phyloP scores from a whole-genome alignment of 179 eudicot genomes.

The Patellifolia procumbens region DNA sequence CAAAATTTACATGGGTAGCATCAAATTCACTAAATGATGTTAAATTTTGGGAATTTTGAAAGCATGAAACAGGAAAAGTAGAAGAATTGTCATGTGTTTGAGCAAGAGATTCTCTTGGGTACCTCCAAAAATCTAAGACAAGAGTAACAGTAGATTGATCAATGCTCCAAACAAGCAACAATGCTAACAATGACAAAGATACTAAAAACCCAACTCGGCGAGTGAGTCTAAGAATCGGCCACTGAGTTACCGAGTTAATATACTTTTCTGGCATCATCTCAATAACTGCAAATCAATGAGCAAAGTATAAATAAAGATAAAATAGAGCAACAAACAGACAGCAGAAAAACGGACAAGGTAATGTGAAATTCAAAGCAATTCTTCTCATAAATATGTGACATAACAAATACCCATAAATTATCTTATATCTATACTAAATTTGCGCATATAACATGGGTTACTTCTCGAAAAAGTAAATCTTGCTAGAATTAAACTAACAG shows the following conservation, averaged over 20 bases:
- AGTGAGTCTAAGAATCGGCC: slow-evolving; percentile 34
- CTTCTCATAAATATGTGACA: slow-evolving; percentile 17
- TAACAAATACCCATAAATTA: slow-evolving; percentile 16
- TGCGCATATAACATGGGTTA: slow-evolving; percentile 18
- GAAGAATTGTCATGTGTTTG: slow-evolving; percentile 13
- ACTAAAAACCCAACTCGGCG: slow-evolving; percentile 40
- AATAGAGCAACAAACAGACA: slow-evolving; percentile 21
- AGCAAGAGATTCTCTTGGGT: slow-evolving; percentile 30
- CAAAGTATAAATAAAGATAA: slow-evolving; percentile 12
- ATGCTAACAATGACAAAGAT: slow-evolving; percentile 17
- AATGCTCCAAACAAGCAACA: slow-evolving; percentile 40
- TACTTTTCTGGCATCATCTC: slow-evolving; percentile 44
- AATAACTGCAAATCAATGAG: slow-evolving; percentile 24
- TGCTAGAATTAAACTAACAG: background rate
- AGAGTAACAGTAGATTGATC: slow-evolving; percentile 33
- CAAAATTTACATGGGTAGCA: slow-evolving; percentile 18
- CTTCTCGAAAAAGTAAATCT: slow-evolving; percentile 19
- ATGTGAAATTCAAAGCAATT: slow-evolving; percentile 25
- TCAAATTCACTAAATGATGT: slow-evolving; percentile 14
- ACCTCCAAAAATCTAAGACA: slow-evolving; percentile 38
- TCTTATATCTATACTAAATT: slow-evolving; percentile 1
- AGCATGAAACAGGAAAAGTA: background rate
- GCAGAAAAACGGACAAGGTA: slow-evolving; percentile 26
- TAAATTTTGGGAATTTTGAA: background rate
- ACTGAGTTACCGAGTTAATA: slow-evolving; percentile 40